Evolutionary conservation across 78 protist genomes (phyloP), one percentile per base, ranked within the genome.

Genomic region (Speleostelium caveatum): DNA sequence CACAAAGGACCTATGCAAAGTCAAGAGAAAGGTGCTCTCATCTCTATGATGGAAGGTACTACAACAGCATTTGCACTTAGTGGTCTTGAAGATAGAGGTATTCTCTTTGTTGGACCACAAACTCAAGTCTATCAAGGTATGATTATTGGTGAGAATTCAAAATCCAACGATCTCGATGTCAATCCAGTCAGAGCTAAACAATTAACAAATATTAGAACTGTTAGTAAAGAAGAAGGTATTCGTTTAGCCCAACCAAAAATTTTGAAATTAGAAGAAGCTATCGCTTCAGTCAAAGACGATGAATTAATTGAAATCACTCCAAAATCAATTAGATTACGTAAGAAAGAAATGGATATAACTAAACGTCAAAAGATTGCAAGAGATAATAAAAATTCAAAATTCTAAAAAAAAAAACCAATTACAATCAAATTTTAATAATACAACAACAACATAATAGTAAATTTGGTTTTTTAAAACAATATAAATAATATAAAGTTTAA

Each of bases 251-350:
- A 96, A 10, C 96, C 97, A 41, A 41, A 79, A 21, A 21, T 55
- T 55, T 38, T 94, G 41, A 55, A 93, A 35, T 78, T 96, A 6
- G 97, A 96, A 73, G 97, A 96, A 67, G 92, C 90, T 7, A 89
- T 96, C 10, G 79, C 96, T 10, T 85, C 78, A 60, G 75, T 96
- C 22, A 66, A 38, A 38, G 93, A 66, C 14, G 94, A 85, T 72
- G 97, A 95, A 76, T 63, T 93, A 33, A 86, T 95, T 67, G 96
- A 95, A 86, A 86, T 94, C 53, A 95, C 97, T 26, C 97, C 97
- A 33, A 35, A 67, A 39, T 41, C 66, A 53, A 92, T 95, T 45
- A 87, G 97, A 35, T 26, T 95, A 30, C 71, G 96, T 58, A 91
- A 86, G 77, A 36, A 59, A 56, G 83, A 65, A 42, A 71, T 94